phyloP scores from a whole-genome alignment of 345 rosid species.

The Sonneratia alba region DNA sequence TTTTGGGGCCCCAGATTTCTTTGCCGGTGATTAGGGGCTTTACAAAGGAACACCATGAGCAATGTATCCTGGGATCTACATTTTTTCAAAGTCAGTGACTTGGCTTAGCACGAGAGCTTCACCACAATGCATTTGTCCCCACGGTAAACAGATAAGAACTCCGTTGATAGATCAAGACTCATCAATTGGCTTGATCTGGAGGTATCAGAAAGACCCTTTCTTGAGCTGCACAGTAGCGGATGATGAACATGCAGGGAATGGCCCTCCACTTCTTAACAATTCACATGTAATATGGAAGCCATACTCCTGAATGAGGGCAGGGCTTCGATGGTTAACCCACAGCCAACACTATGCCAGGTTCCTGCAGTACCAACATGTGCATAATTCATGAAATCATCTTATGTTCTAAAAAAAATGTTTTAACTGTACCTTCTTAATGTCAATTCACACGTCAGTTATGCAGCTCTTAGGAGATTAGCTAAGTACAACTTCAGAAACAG shows the following conservation, averaged over 20 bases:
- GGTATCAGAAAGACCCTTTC: neutral
- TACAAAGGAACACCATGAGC: neutral
- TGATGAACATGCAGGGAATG: neutral
- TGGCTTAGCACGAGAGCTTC: neutral
- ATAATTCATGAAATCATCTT: constrained; percentile 3
- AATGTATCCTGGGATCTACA: neutral
- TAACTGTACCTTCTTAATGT: neutral
- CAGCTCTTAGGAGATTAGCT: neutral
- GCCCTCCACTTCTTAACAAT: neutral
- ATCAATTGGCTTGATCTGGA: neutral
- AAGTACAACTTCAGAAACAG: neutral
- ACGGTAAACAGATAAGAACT: neutral
- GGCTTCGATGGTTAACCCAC: neutral
- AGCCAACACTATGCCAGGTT: neutral
- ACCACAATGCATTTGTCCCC: neutral
- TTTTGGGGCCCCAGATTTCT: neutral
- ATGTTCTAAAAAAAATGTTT: neutral
- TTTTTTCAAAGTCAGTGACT: neutral
- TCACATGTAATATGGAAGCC: neutral
- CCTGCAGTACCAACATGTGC: neutral
- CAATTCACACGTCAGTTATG: neutral
- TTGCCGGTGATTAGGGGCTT: neutral
- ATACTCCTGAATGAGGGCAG: neutral
- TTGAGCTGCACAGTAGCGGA: neutral
- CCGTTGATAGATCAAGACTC: neutral